These are phyloP conservation scores for Penicillium dipodomyicola DNA, from an alignment of 495 filamentous ascomycete species.

Conservation along the genomic window DNA sequence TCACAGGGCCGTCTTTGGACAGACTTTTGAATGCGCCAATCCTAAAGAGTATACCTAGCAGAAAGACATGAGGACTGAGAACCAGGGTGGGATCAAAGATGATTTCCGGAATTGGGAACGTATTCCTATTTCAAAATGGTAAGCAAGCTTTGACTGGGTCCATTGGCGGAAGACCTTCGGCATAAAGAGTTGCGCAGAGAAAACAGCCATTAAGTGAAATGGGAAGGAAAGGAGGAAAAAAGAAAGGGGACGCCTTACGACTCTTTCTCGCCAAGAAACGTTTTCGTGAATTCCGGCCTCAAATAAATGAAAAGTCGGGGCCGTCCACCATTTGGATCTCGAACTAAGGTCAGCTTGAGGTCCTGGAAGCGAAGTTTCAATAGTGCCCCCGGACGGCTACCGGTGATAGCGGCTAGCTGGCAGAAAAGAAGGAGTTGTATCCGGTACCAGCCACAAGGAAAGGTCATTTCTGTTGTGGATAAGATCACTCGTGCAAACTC, in stretches of 20 bases:
- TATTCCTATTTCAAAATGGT: conserved; percentile 26
- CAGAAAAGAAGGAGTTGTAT: conserved; percentile 25
- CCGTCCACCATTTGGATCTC: conserved; percentile 28
- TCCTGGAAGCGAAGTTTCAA: conserved; percentile 32
- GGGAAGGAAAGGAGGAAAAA: conserved; percentile 1
- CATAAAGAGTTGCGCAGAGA: too few species aligned
- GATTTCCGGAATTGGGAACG: conserved; percentile 32
- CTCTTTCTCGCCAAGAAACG: conserved; percentile 34
- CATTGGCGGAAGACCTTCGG: too few species aligned
- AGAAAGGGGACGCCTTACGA: conserved; percentile 19
- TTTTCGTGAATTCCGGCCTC: conserved; percentile 34
- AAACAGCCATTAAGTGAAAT: too few species aligned
- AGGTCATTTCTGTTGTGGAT: conserved; percentile 35
- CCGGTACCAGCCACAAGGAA: conserved; percentile 28
- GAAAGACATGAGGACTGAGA: conserved; percentile 30
- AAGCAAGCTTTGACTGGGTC: background rate
- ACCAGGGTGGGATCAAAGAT: conserved; percentile 32
- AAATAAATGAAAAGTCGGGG: conserved; percentile 34
- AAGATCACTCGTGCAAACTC: conserved; percentile 31
- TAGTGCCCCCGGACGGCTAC: conserved; percentile 31
- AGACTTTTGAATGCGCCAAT: conserved; percentile 29
- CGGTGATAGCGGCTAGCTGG: conserved; percentile 28
- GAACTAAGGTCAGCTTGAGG: conserved; percentile 30
- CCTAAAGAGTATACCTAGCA: conserved; percentile 32
- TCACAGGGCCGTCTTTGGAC: conserved; percentile 17